Evolutionary conservation across 768 basidiomycete species (phyloP), one percentile per base, ranked within the genome.

Genomic region (Krasilnikovozyma curviuscula): DNA sequence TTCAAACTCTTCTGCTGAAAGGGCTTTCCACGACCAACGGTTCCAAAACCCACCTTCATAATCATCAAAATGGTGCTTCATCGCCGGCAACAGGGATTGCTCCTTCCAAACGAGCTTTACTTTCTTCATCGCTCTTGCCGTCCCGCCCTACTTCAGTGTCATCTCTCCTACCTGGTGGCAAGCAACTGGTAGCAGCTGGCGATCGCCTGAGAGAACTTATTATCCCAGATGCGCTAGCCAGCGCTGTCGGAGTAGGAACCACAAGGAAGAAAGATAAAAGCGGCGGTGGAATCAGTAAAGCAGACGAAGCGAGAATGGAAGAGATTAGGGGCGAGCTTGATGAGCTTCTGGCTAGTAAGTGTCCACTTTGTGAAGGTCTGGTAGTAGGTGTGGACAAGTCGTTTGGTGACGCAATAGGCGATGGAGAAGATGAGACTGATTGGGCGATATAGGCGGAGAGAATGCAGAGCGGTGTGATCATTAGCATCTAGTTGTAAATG

Each of bases 341-440:
- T 56, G 82, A 85, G 45, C 62, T 95, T 52, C 68, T 98, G 33
- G 80, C 88, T 16, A 78, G 80, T 55, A 83, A 72, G 50, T 97
- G 93, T 67, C 88, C 89, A 27, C 66, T 95, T 49, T 98, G 93
- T 63, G 93, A 97, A 61, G 79, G 79, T 53, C 81, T 88, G 16
- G 73, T 93, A 38, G 76, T 71, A 5, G 79, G 81, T 5, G 64
- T 97, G 56, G 89, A 97, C 62, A 79, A 76, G 62, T 78, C 84
- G 12, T 97, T 64, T 41, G 56, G n/a, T n/a, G n/a, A n/a, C n/a
- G n/a, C n/a, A n/a, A n/a, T 97, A 57, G 74, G 82, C 41, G 70
- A 73, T 55, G 73, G 77, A 29, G 85, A 77, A 27, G 84, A 88
- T 65, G 69, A 72, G 34, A 81, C 49, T 16, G 61, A 62, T 32